Evolutionary conservation across 2,329 filamentous ascomycete species (phyloP), one percentile per base, ranked within the genome.

Genomic region (Cadophora malorum): DNA sequence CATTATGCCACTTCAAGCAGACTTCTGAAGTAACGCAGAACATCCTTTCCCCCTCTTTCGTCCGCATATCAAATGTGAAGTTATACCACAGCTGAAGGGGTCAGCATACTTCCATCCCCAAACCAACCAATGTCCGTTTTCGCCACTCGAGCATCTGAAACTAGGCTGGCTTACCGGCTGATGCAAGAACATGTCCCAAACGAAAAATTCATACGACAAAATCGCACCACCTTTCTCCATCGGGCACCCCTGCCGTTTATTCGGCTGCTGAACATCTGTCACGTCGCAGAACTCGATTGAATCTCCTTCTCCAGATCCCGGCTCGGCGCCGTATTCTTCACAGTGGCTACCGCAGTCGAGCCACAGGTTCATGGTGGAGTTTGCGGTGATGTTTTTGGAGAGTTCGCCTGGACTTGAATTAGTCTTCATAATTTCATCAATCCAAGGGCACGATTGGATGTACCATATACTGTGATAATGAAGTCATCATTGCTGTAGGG

Each of bases 341-440:
- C 55, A 59, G 12, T 59, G 55, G 21, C 55, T 59, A 6, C 55
- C 55, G 55, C 55, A 59, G 16, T 59, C 55, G 9, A 59, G 6
- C 8, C 19, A 21, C 10, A 59, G 12, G 21, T 59, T 38, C 31
- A 59, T 59, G 31, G 55, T 59, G 6, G 55, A 59, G 9, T 59
- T 59, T 38, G 55, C 31, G 14, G 31, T 59, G 31, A 59, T 59
- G 21, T 59, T 41, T 38, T 59, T 31, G 12, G 31, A 35, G 55
- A 59, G 38, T 10, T 59, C 55, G 3, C 55, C 55, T 59, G 31
- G 12, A n/a, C n/a, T 53, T 19, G 12, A 28, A 1, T 53, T 23
- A 53, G 23, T 6, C 10, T 21, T 21, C 12, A 19, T 2, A 38
- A 6, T 4, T 21, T 2, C 9, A 7, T 19, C 10, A 31, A 21